A percentile compares a stretch with the other conserved stretches of the same genome.
phyloP scores from a whole-genome alignment of 2,329 filamentous ascomycete genomes.

The Tolypocladium amazonense region DNA sequence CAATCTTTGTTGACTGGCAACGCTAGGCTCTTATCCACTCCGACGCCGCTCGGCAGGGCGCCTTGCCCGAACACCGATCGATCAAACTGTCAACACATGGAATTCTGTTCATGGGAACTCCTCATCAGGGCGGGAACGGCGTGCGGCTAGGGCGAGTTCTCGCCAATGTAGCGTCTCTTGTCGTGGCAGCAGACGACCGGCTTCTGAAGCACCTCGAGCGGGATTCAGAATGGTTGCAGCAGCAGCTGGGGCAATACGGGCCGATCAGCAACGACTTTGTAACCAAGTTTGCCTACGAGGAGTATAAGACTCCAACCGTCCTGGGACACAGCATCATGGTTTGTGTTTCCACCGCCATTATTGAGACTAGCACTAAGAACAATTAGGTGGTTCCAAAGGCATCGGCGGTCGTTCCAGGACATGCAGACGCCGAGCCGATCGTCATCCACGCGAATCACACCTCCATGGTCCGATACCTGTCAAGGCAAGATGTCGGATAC shows the following conservation, averaged over 20 bases:
- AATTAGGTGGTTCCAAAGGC: background rate
- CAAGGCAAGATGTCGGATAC: background rate
- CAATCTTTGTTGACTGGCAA: background rate
- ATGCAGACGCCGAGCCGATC: background rate
- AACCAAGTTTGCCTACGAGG: background rate
- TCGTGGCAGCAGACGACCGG: background rate
- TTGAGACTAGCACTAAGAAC: background rate
- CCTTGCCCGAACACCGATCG: background rate
- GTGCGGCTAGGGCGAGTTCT: background rate
- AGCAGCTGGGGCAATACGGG: background rate
- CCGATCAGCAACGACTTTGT: background rate
- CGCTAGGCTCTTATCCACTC: background rate
- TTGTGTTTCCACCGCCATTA: background rate
- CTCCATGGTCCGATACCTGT: background rate
- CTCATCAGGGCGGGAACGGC: background rate
- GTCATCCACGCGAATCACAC: background rate
- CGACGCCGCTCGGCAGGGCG: background rate
- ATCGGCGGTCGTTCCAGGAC: background rate
- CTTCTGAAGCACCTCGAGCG: background rate
- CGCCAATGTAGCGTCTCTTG: background rate
- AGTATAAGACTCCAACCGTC: background rate
- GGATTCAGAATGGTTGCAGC: background rate
- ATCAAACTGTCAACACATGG: background rate
- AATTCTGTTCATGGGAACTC: background rate
- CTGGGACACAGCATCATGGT: background rate